A percentile compares a stretch with the other conserved stretches of the same genome.
phyloP scores from a whole-genome alignment of 2,329 filamentous ascomycete species.

The Dactylellina haptotyla region DNA sequence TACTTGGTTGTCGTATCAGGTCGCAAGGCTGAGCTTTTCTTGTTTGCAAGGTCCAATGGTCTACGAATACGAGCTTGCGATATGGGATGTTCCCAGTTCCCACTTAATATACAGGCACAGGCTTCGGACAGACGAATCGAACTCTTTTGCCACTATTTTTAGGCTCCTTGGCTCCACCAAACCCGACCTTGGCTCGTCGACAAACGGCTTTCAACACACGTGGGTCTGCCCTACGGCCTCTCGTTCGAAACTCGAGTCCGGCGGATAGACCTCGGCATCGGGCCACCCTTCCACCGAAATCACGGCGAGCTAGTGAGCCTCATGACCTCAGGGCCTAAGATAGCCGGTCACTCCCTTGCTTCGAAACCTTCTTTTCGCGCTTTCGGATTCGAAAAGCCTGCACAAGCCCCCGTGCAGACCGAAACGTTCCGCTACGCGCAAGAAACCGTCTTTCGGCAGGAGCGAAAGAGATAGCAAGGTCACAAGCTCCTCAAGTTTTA shows the following conservation, averaged over 20 bases:
- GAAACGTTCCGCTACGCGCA: constrained; percentile 19
- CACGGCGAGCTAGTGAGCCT: constrained; percentile 17
- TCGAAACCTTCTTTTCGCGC: constrained; percentile 11
- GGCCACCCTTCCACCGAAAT: neutral
- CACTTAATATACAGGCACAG: neutral
- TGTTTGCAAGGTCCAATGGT: constrained; percentile 15
- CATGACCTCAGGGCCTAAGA: constrained; percentile 7
- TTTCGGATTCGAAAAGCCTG: constrained; percentile 31
- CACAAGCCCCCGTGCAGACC: constrained; percentile 14
- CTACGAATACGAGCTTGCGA: constrained; percentile 35
- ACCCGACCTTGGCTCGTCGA: neutral
- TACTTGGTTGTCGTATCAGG: constrained; percentile 7
- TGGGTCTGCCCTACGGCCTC: neutral
- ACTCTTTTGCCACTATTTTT: constrained; percentile 43
- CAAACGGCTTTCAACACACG: constrained; percentile 29
- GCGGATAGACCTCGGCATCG: constrained; percentile 1
- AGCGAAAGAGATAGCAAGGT: constrained; percentile 8
- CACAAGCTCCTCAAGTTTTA: constrained; percentile 1
- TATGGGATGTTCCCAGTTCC: constrained; percentile 29
- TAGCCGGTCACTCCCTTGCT: neutral
- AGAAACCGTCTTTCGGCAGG: constrained; percentile 36
- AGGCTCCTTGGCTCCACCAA: constrained; percentile 15
- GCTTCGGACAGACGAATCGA: neutral
- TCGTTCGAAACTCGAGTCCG: neutral
- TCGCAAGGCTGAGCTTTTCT: constrained; percentile 46